Evolutionary conservation across 1,284 basidiomycete species (phyloP).

Genomic region (Fomitopsis betulina): DNA sequence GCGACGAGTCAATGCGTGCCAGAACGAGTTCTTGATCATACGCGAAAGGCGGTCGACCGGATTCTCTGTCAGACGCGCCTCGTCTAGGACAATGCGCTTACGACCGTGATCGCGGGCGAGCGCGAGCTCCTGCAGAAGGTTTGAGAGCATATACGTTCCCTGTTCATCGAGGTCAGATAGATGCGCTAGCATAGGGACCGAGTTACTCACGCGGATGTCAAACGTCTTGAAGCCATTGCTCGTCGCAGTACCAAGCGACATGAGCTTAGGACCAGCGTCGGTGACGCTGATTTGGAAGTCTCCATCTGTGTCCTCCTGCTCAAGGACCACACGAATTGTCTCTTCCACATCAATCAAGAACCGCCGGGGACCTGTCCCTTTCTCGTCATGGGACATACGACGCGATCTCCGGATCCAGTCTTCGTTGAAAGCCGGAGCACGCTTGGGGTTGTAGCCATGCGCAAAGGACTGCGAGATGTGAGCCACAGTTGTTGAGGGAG

Average conservation of each 20-base stretch:
- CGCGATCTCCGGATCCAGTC: conserved; percentile 69
- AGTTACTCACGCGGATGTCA: conserved; percentile 77
- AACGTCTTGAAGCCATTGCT: conserved; percentile 98
- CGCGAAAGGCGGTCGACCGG: conserved; percentile 95
- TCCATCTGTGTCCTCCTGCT: conserved; percentile 97
- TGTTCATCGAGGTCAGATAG: conserved; percentile 26
- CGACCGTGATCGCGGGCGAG: conserved; percentile 94
- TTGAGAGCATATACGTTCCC: conserved; percentile 99
- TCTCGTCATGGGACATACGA: conserved; percentile 84
- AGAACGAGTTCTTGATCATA: conserved; percentile 98
- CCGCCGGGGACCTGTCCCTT: conserved; percentile 67
- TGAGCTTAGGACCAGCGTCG: conserved; percentile 95
- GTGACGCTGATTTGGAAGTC: conserved; percentile 97
- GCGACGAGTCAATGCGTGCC: conserved; percentile 93
- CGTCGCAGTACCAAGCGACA: conserved; percentile 93
- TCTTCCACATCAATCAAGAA: conserved; percentile 99
- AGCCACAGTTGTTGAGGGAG: conserved; percentile 9
- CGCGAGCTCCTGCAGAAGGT: conserved; percentile 97
- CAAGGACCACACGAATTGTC: conserved; percentile 92
- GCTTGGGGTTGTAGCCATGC: conserved; percentile 57
- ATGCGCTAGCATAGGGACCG: not conserved
- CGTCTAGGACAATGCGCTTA: conserved; percentile 97
- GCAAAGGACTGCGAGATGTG: conserved; percentile 24
- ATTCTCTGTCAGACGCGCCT: conserved; percentile 93
- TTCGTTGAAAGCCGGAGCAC: conserved; percentile 64